A percentile compares a stretch with the other conserved stretches of the same genome.
Evolutionary conservation across 1,284 basidiomycete genomes (phyloP).

Genomic region (Malassezia pachydermatis): DNA sequence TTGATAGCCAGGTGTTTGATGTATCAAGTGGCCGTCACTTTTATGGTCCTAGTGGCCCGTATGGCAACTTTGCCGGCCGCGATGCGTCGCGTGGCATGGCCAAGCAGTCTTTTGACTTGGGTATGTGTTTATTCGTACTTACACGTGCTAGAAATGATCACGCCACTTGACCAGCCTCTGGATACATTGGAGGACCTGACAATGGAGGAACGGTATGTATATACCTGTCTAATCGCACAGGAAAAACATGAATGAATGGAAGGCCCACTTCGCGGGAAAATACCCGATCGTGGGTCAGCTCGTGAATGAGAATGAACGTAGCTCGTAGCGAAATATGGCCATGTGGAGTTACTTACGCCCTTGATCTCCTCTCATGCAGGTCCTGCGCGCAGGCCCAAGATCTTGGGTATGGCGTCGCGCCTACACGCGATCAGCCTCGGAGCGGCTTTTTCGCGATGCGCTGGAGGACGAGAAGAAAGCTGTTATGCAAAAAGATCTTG

Average conservation of each 20-base stretch:
- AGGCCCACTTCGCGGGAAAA: slow-evolving; percentile 38
- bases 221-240: not conserved
- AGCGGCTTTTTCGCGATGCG: slow-evolving; percentile 10
- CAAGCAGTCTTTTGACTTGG: slow-evolving; percentile 82
- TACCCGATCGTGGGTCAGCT: slow-evolving; percentile 43
- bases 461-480: not conserved
- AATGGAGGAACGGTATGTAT: slow-evolving; percentile 62
- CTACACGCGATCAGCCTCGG: not conserved
- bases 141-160: slow-evolving; percentile 62
- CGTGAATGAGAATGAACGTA: slow-evolving; percentile 33
- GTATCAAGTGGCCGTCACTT: slow-evolving; percentile 77
- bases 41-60: slow-evolving; percentile 88
- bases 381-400: not conserved
- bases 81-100: slow-evolving; percentile 93
- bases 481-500: not conserved
- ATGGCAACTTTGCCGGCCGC: slow-evolving; percentile 88
- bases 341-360: not conserved
- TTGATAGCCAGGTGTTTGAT: slow-evolving; percentile 79
- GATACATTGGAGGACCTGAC: slow-evolving; percentile 71
- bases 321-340: not conserved
- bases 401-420: not conserved
- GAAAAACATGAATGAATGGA: slow-evolving; percentile 40
- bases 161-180: slow-evolving; percentile 69
- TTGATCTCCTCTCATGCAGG: not conserved
- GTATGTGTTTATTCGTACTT: slow-evolving; percentile 52